A percentile compares a stretch with the other conserved stretches of the same genome.
Conservation (phyloP, 306 rosid genomes). For the Corylus americana region DNA sequence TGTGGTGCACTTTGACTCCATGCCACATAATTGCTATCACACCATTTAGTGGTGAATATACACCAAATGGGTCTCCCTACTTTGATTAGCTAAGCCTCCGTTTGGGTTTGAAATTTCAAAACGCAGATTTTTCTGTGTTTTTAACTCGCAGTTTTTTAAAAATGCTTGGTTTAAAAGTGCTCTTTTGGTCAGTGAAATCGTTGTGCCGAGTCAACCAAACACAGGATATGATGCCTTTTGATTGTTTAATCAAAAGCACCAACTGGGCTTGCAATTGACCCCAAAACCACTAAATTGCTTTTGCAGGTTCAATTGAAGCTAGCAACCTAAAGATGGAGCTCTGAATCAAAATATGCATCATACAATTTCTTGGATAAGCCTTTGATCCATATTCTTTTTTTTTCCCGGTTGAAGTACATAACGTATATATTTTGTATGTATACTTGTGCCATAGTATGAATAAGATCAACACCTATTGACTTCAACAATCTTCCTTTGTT, state of each 20-base stretch:
- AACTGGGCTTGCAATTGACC: not conserved
- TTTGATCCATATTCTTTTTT: constrained; percentile 41
- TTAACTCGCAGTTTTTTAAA: no score
- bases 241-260: constrained; percentile 12
- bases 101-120: no score
- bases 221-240: not conserved
- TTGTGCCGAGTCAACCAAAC: no score
- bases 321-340: constrained; percentile 79
- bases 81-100: not conserved
- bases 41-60: constrained; percentile 20
- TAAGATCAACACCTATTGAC: constrained; percentile 41
- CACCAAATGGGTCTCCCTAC: constrained; percentile 20
- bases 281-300: not conserved
- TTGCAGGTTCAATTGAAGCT: constrained; percentile 61
- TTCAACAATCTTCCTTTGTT: constrained; percentile 15
- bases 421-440: constrained; percentile 58
- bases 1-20: constrained; percentile 33
- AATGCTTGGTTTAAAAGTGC: no score
- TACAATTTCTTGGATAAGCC: constrained; percentile 45
- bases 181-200: no score
- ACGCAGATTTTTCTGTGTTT: no score
- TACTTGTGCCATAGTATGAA: constrained; percentile 55
- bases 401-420: constrained; percentile 43
- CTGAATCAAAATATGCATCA: constrained; percentile 37
- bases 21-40: constrained; percentile 28